Conservation (phyloP, 352 stramenopile species). For the Pythium biforme region DNA sequence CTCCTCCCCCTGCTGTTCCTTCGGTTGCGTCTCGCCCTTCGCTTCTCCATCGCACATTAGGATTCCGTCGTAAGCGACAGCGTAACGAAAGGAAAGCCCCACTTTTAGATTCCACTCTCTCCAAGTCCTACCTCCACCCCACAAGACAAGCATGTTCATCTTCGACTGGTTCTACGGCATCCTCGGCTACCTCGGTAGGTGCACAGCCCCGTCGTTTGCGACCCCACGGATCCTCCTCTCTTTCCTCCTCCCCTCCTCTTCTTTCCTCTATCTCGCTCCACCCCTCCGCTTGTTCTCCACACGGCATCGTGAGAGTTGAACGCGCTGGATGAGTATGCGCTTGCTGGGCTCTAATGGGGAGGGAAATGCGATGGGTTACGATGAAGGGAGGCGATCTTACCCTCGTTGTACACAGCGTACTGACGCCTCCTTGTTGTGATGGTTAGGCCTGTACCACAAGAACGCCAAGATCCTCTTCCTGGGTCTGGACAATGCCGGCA, state of each 20-base stretch:
- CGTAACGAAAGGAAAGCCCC: constrained; percentile 18
- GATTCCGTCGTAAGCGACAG: constrained; percentile 15
- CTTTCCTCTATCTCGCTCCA: not conserved
- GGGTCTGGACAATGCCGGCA: constrained; percentile 99
- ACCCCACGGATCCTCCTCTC: not conserved
- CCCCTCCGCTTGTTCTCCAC: not conserved
- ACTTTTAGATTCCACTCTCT: constrained; percentile 26
- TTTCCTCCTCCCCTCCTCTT: not conserved
- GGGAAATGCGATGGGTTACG: not conserved
- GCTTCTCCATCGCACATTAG: constrained; percentile 24
- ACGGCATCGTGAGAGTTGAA: not conserved
- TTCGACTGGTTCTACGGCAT: constrained; percentile 96
- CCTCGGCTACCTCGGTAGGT: constrained; percentile 89
- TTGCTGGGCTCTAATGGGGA: not conserved
- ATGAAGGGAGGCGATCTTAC: not conserved
- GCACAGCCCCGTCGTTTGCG: not conserved
- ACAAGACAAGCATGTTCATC: constrained; percentile 82
- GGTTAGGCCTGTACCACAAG: constrained; percentile 99
- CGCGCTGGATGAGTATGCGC: too few relatives aligned
- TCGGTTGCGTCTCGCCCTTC: constrained; percentile 8
- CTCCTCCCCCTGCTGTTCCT: constrained; percentile 5
- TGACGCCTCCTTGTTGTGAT: constrained; percentile 2
- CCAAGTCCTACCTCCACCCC: not conserved
- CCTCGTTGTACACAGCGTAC: not conserved
- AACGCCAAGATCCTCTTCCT: constrained; percentile 99